Evolutionary conservation across 2,329 filamentous ascomycete genomes (phyloP).

Genomic region (Hypoxylon sp.): DNA sequence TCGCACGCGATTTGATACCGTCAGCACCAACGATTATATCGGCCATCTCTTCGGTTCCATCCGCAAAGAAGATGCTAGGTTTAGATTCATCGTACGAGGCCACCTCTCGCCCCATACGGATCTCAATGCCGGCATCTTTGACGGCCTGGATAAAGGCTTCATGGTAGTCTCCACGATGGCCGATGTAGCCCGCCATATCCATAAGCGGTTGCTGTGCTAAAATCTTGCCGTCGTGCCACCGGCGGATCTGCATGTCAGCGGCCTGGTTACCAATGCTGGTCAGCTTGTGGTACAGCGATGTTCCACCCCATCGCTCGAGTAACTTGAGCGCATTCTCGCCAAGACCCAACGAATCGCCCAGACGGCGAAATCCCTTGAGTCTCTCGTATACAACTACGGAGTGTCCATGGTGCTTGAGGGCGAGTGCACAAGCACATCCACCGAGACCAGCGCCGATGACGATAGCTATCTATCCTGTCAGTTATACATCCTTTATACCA

Average conservation of each 20-base stretch:
- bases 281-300: slow-evolving; percentile 47
- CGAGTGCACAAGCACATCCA: slow-evolving; percentile 58
- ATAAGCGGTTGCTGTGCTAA: slow-evolving; percentile 57
- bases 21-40: slow-evolving; percentile 62
- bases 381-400: slow-evolving; percentile 55
- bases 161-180: slow-evolving; percentile 56
- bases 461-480: slow-evolving; percentile 47
- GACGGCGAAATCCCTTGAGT: slow-evolving; percentile 52
- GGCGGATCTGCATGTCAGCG: slow-evolving; percentile 56
- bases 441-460: slow-evolving; percentile 60
- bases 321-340: slow-evolving; percentile 58
- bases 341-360: slow-evolving; percentile 56
- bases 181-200: slow-evolving; percentile 60
- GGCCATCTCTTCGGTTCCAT: slow-evolving; percentile 50
- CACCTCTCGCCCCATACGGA: slow-evolving; percentile 52
- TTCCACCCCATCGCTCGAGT: slow-evolving; percentile 55
- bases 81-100: slow-evolving; percentile 49
- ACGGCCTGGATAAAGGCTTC: slow-evolving; percentile 53
- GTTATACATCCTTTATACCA: slow-evolving; percentile 8
- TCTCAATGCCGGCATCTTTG: slow-evolving; percentile 50
- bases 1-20: slow-evolving; percentile 58
- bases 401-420: slow-evolving; percentile 57
- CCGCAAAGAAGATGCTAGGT: slow-evolving; percentile 47
- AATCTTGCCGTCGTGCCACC: slow-evolving; percentile 57
- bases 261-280: slow-evolving; percentile 57